Percentiles rank a stretch among this genome's conserved stretches.
phyloP scores from a whole-genome alignment of 2,329 filamentous ascomycete species.

The Aspergillus eucalypticola region DNA sequence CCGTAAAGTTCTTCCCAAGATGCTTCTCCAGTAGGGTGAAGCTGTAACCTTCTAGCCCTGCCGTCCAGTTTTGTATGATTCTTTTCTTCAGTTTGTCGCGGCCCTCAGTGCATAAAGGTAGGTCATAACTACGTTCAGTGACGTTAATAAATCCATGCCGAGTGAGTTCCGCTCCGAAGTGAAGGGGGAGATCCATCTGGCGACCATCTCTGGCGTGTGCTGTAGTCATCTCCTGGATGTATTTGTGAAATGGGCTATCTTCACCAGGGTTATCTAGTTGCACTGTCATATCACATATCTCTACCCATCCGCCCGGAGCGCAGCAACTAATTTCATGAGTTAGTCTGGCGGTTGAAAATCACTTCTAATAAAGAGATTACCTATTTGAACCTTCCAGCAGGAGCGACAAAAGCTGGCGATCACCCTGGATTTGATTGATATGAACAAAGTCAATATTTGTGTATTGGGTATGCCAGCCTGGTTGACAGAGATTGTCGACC shows the following conservation, averaged over 20 bases:
- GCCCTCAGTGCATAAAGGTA: background rate
- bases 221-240: background rate
- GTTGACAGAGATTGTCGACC: background rate
- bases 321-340: background rate
- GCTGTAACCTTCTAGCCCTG: background rate
- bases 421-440: background rate
- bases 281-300: background rate
- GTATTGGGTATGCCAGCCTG: background rate
- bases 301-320: background rate
- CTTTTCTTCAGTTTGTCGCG: background rate
- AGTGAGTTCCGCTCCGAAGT: background rate
- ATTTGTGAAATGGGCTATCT: background rate
- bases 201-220: background rate
- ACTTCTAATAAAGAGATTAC: background rate
- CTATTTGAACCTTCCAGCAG: background rate
- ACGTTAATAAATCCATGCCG: background rate
- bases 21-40: background rate
- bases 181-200: background rate
- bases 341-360: background rate
- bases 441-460: background rate
- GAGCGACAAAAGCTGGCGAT: background rate
- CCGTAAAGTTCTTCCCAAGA: background rate
- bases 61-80: background rate
- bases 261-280: background rate
- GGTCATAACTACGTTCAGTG: background rate